Conservation (phyloP, 179 eudicot genomes). For the Drosera spatulata region DNA sequence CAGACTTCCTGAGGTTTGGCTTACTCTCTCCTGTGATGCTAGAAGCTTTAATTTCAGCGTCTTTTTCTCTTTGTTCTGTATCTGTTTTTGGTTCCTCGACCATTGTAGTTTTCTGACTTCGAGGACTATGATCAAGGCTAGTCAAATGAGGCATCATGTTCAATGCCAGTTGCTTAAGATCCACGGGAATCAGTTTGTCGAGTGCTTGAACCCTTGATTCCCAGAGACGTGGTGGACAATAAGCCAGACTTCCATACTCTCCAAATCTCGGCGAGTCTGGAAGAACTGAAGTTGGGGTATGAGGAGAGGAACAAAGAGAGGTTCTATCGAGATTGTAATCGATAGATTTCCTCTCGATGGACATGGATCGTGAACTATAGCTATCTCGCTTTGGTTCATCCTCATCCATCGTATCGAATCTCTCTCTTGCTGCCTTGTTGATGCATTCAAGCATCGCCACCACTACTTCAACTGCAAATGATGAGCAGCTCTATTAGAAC, state of each 20-base stretch:
- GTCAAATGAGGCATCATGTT: slow-evolving; percentile 51
- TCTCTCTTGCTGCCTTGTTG: slow-evolving; percentile 55
- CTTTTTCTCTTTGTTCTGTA: slow-evolving; percentile 7
- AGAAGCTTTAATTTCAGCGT: slow-evolving; percentile 3
- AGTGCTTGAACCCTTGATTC: slow-evolving; percentile 64
- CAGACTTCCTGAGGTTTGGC: neutral
- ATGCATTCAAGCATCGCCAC: slow-evolving; percentile 55
- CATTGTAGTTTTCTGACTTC: slow-evolving; percentile 7
- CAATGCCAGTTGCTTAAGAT: slow-evolving; percentile 66
- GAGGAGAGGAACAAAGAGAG: slow-evolving; percentile 41
- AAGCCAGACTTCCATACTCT: slow-evolving; percentile 18
- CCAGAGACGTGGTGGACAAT: slow-evolving; percentile 50
- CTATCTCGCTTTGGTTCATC: slow-evolving; percentile 38
- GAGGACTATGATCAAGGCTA: slow-evolving; percentile 13
- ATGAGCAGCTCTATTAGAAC: neutral
- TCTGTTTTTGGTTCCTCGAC: slow-evolving; percentile 13
- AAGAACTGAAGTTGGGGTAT: slow-evolving; percentile 84
- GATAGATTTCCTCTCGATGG: slow-evolving; percentile 24
- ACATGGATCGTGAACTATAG: slow-evolving; percentile 20
- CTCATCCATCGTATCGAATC: slow-evolving; percentile 66
- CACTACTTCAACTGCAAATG: slow-evolving; percentile 30
- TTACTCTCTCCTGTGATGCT: slow-evolving; percentile 4
- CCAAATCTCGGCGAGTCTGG: slow-evolving; percentile 26
- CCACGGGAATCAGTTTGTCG: slow-evolving; percentile 62
- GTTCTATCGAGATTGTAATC: slow-evolving; percentile 31